phyloP scores from a whole-genome alignment of 768 basidiomycete genomes.

The Pilatotrama ljubarskyi region DNA sequence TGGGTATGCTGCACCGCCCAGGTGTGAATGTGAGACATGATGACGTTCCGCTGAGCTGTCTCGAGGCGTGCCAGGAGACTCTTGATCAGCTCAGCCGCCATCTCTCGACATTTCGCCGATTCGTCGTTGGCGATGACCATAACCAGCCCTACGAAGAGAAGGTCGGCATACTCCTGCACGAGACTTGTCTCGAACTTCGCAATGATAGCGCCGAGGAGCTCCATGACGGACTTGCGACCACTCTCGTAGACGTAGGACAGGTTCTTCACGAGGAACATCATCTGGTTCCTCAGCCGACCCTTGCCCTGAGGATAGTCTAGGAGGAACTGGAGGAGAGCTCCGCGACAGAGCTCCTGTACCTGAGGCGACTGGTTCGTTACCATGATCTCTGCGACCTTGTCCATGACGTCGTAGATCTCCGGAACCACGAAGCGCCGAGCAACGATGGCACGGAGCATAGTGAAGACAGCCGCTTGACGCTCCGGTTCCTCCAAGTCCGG shows the following conservation, averaged over 20 bases:
- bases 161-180: constrained; percentile 77
- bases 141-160: constrained; percentile 88
- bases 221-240: constrained; percentile 92
- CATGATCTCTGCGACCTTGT: constrained; percentile 85
- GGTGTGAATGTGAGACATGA: constrained; percentile 71
- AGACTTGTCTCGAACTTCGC: constrained; percentile 78
- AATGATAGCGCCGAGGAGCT: constrained; percentile 82
- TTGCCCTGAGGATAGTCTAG: constrained; percentile 97
- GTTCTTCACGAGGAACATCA: constrained; percentile 92
- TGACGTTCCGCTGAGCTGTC: constrained; percentile 50
- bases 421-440: constrained; percentile 90
- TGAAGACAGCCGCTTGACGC: constrained; percentile 84
- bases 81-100: constrained; percentile 84
- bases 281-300: constrained; percentile 81
- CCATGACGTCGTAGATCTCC: constrained; percentile 98
- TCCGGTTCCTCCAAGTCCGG: constrained; percentile 91
- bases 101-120: constrained; percentile 83
- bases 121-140: constrained; percentile 95
- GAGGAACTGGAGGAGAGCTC: constrained; percentile 88
- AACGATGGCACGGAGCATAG: constrained; percentile 88
- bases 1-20: constrained; percentile 74
- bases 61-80: constrained; percentile 70
- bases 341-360: constrained; percentile 90
- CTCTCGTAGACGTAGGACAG: constrained; percentile 88
- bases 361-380: constrained; percentile 90